Evolutionary conservation across 257 asterid species (phyloP).

Genomic region (Solanum lycopersicoides): DNA sequence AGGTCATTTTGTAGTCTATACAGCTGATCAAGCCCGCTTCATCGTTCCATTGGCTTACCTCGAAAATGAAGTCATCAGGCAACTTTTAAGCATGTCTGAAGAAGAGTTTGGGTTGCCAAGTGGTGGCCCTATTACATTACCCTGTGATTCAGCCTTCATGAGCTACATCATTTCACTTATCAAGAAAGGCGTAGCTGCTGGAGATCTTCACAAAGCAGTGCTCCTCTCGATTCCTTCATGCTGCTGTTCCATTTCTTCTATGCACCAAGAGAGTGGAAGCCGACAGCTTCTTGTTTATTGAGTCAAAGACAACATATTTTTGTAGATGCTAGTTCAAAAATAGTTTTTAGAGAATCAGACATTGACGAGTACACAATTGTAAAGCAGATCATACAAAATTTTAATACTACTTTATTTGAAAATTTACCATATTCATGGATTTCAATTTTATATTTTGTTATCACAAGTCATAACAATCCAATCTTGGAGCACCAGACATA

Average conservation of each 20-base stretch:
- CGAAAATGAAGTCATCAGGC: not conserved
- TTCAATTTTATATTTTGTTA: not conserved
- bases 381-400: not conserved
- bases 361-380: not conserved
- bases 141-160: constrained; percentile 17
- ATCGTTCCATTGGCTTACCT: not conserved
- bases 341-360: not conserved
- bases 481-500: no score
- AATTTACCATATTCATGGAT: not conserved
- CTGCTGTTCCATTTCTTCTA: not conserved
- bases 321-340: not conserved
- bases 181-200: constrained; percentile 1
- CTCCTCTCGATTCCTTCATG: constrained; percentile 5
- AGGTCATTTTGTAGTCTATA: constrained; percentile 27
- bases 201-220: constrained; percentile 22
- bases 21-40: constrained; percentile 1
- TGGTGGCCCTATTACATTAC: constrained; percentile 9
- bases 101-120: not conserved
- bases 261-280: not conserved
- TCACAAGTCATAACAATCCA: not conserved
- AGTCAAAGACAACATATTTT: not conserved
- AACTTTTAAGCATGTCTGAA: not conserved
- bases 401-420: not conserved
- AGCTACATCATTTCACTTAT: constrained; percentile 3
- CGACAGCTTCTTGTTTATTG: not conserved